Base-by-base conservation (phyloP, 257 asterid genomes). In the Solanum piurae region DNA sequence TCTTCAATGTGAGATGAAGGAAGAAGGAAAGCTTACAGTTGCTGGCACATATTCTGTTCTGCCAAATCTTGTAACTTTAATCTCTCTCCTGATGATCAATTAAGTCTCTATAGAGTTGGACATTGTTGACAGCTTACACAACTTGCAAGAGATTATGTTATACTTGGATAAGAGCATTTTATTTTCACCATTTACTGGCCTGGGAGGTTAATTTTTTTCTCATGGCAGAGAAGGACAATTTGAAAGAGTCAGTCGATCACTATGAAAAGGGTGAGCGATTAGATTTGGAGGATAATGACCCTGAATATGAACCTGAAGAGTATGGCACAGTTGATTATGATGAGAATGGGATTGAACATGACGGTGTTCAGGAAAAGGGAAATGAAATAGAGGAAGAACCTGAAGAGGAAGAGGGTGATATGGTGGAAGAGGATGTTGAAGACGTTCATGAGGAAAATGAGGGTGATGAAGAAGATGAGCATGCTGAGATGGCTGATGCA, bases 251-350 rank as follows among this genome's bases (percentile, higher is more conserved):
- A 58, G 89, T 92, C 86, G 97, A 95, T 29, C 98, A 93, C 69
- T 95, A 90, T 93, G 99, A 94, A 88, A 95, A 91, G 79, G 94
- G 94, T 88, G 99, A 96, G 90, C 90, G 94, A 89, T 92, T 97
- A 86, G 99, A 97, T 90, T 94, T 97, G 94, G 99, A 94, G 92
- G 98, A 96, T 92, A 95, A 96, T 90, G 99, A 97, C 16, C 96
- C 99, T 69, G 99, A 94, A 88, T 97, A 93, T 89, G 99, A 97
- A 79, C 95, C 96, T 62, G 99, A 97, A 89, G 99, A 97, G 88
- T 93, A 94, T 89, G 94, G 89, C 87, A 93, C 92, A 76, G 98
- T 90, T 64, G 96, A 95, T 88, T 97, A 95, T 88, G 99, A 94
- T 89, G 99, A 95, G 89, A 96, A 92, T 92, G 99, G 93, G 90